These are phyloP conservation scores for Dillenia turbinata DNA, from an alignment of 164 flowering plant genomes.

Conservation along the genomic window DNA sequence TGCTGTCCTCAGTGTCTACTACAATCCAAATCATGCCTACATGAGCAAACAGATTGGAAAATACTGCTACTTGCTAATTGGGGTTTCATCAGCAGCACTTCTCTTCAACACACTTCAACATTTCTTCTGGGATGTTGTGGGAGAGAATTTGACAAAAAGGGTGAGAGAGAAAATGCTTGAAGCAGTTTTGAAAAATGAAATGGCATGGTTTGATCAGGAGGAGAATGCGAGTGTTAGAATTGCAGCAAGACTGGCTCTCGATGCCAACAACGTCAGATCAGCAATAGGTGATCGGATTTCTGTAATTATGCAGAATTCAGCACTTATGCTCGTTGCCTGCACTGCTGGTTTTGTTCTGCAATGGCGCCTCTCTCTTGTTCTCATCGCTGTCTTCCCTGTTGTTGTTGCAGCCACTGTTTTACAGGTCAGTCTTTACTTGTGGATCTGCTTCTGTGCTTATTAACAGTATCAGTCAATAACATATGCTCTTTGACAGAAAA, in stretches of 20 bases:
- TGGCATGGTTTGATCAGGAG: slow-evolving; percentile 97
- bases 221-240: slow-evolving; percentile 89
- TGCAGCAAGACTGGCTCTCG: slow-evolving; percentile 88
- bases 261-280: slow-evolving; percentile 91
- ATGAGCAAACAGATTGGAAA: slow-evolving; percentile 77
- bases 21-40: slow-evolving; percentile 65
- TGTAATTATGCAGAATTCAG: slow-evolving; percentile 94
- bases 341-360: slow-evolving; percentile 91
- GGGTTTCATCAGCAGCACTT: slow-evolving; percentile 89
- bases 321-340: slow-evolving; percentile 91
- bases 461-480: too few relatives aligned
- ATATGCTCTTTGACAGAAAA: slow-evolving; percentile 52
- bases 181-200: slow-evolving; percentile 82
- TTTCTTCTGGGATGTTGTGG: slow-evolving; percentile 92
- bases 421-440: slow-evolving; percentile 47
- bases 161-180: slow-evolving; percentile 92
- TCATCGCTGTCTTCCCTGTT: slow-evolving; percentile 89
- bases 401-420: slow-evolving; percentile 96
- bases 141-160: slow-evolving; percentile 87
- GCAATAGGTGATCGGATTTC: slow-evolving; percentile 96
- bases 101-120: slow-evolving; percentile 90
- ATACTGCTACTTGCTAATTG: slow-evolving; percentile 83
- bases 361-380: slow-evolving; percentile 98
- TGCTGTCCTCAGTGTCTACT: slow-evolving; percentile 92
- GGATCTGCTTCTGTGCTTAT: too few relatives aligned